Evolutionary conservation across 352 stramenopile genomes (phyloP).

Genomic region (Phytophthora tubulina): DNA sequence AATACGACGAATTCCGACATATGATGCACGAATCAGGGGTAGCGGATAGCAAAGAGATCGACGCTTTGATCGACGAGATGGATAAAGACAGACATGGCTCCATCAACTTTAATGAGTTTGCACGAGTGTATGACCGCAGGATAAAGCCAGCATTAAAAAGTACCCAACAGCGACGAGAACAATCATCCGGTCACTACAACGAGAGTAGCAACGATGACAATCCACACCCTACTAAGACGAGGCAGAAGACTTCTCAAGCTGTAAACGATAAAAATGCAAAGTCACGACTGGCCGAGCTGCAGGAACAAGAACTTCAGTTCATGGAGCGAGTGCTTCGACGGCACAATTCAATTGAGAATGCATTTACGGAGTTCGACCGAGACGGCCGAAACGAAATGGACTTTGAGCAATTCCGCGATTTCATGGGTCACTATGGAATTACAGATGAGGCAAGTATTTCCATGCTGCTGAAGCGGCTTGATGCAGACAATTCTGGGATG

Average conservation of each 20-base stretch:
- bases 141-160: slow-evolving; percentile 31
- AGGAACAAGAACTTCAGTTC: slow-evolving; percentile 65
- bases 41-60: slow-evolving; percentile 47
- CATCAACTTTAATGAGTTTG: slow-evolving; percentile 59
- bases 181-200: background rate
- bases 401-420: slow-evolving; percentile 66
- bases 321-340: slow-evolving; percentile 53
- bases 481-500: slow-evolving; percentile 57
- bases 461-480: slow-evolving; percentile 55
- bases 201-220: background rate
- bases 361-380: slow-evolving; percentile 57
- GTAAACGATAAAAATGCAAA: slow-evolving; percentile 32
- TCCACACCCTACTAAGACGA: background rate
- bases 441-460: slow-evolving; percentile 59
- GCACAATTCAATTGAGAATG: slow-evolving; percentile 54
- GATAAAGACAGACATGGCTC: slow-evolving; percentile 47
- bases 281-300: slow-evolving; percentile 34
- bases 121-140: slow-evolving; percentile 41
- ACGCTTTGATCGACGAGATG: slow-evolving; percentile 49
- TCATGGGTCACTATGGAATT: slow-evolving; percentile 64
- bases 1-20: slow-evolving; percentile 57
- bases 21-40: slow-evolving; percentile 68
- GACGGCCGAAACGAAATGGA: slow-evolving; percentile 50
- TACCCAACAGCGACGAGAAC: slow-evolving; percentile 11
- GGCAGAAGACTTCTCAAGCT: slow-evolving; percentile 22